Base-by-base conservation (phyloP, 2,329 filamentous ascomycete species). In the Aspergillus pseudoglaucus region DNA sequence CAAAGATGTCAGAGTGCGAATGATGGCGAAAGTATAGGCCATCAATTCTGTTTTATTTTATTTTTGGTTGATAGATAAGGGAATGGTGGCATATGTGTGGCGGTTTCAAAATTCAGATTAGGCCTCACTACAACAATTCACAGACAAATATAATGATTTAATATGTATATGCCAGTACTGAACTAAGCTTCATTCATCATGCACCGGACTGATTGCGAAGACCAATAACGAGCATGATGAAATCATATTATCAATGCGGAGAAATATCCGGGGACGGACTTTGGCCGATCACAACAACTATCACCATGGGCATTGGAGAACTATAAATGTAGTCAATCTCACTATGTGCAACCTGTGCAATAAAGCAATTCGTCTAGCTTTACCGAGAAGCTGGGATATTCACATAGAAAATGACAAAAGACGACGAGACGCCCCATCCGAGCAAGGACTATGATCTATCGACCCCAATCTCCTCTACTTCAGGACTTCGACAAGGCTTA, bases 401-500 rank as follows among this genome's bases (percentile, higher is more conserved):
- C 15, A 22, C 10, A 20, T 9, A 8, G 20, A 25, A 15, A 37
- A 47, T 33, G 39, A 20, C 20, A 22, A 35, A 46, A 22, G 18
- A 35, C 30, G 38, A 42, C 6, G 18, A 42, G 5, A 18, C 27
- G 17, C 12, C 18, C 7, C 23, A 23, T 9, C 17, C 3, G 4
- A 47, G 15, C 30, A 23, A 46, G 25, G 22, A 86, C 63, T 87
- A 86, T 58, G 72, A 85, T 58, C 75, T 86, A 14, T 69, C 71
- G 15, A 71, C 62, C 1, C 75, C 80, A 1, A 77, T 85, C 46
- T 58, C 67, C 20, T 68, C 74, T 37, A 65, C 67, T 27, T 64
- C 71, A 0, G 84, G 84, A 6, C 71, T 88, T 25, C 77, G 82
- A 6, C 81, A 82, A 55, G 81, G 81, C 1, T 75, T 88, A 1